Conservation (phyloP, 192 early-diverging fungal species). For the Backusella macrospora region DNA sequence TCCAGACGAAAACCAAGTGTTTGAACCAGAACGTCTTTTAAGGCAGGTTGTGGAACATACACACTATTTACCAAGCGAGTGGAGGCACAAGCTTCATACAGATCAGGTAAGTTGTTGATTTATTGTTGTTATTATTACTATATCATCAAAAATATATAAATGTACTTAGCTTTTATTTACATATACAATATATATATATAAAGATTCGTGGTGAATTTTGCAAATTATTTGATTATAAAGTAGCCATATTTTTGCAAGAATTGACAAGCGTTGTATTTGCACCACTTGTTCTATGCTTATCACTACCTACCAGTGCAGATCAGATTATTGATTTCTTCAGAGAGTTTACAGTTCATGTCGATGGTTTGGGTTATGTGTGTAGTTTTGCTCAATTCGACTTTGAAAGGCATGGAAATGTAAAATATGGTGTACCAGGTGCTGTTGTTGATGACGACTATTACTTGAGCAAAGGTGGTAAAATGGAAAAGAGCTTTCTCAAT, state of each 20-base stretch:
- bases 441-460: constrained; percentile 58
- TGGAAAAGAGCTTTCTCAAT: constrained; percentile 96
- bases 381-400: constrained; percentile 98
- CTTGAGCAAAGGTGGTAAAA: constrained; percentile 89
- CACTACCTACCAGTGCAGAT: constrained; percentile 74
- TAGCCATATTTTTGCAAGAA: constrained; percentile 81
- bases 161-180: too few relatives aligned
- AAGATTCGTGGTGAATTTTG: constrained; percentile 81
- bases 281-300: constrained; percentile 81
- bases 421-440: constrained; percentile 76
- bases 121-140: neutral
- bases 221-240: constrained; percentile 77
- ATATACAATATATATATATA: neutral
- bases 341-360: constrained; percentile 92
- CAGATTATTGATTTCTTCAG: constrained; percentile 92
- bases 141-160: neutral
- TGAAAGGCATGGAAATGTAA: constrained; percentile 83
- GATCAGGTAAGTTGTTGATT: constrained; percentile 57
- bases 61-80: constrained; percentile 88
- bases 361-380: constrained; percentile 92
- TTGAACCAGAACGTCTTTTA: constrained; percentile 82
- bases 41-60: constrained; percentile 81
- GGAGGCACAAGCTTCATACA: constrained; percentile 83
- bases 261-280: constrained; percentile 78
- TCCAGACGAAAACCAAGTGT: constrained; percentile 76